Base-by-base conservation (phyloP, 768 basidiomycete genomes). In the Xerocomellus amylosporus region DNA sequence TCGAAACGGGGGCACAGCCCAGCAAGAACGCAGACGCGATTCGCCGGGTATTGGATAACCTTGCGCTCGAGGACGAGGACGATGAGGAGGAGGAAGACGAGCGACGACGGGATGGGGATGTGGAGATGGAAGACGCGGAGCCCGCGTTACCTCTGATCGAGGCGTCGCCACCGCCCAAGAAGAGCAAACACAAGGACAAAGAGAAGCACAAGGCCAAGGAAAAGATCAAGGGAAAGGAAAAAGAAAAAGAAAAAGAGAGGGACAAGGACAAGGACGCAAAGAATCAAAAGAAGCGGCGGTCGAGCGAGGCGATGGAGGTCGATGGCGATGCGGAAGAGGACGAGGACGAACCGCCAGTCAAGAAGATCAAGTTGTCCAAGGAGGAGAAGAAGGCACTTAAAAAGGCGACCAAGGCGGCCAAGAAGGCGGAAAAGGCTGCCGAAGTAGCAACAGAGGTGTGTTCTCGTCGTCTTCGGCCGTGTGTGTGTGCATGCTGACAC, bases 1-100 rank as follows among this genome's bases (percentile, higher is more conserved):
- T 97, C 75, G 94, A 96, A 72, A 89, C 85, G 0, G 96, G 96
- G 7, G 82, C 81, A 8, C 84, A 93, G 9, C 95, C 95, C 20
- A 82, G 84, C 26, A 98, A 94, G 77, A 97, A 91, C 53, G 80
- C 90, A 24, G 94, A 96, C 57, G 90, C 88, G n/a, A 93, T 97
- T 58, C 84, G 87, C 58, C 91, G 88, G 70, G 94, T 95, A 17
- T 65, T 95, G 55, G 84, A 89, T n/a, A 80, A 81, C 50, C 83
- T 96, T 39, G 84, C 82, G 8, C 67, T 88, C 19, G 90, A 90
- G 8, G 80, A 79, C 2, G 85, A 84, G 0, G 82, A 82, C 3
- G 81, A 78, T 0, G 77, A 74, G 0, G 76, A 73, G 17, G 79
- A 82, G 9, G 78, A 72, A 3, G 77, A 68, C 24, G 78, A 80